Conservation (phyloP, 2,329 filamentous ascomycete genomes). For the Aspergillus novofumigatus region DNA sequence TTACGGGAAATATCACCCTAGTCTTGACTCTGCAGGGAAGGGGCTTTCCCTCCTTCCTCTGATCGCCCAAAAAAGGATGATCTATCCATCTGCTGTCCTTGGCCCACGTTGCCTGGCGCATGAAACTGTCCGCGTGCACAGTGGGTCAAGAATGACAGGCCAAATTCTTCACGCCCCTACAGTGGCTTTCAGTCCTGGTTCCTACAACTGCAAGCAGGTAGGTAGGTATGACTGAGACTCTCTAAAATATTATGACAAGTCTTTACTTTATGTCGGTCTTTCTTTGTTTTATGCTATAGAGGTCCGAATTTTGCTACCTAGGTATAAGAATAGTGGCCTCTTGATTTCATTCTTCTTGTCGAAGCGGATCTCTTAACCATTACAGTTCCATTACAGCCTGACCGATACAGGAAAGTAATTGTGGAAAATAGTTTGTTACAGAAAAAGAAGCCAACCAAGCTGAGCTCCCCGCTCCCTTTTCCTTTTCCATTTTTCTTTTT, state of each 20-base stretch:
- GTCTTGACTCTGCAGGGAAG: conserved; percentile 16
- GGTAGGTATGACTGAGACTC: background rate
- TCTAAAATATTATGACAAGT: background rate
- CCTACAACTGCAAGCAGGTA: background rate
- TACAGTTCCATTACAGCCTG: background rate
- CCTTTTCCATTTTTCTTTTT: conserved; percentile 1
- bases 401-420: background rate
- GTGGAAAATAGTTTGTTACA: conserved; percentile 1
- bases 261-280: background rate
- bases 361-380: background rate
- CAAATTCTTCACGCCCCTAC: conserved; percentile 29
- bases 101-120: conserved; percentile 38
- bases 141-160: conserved; percentile 38
- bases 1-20: conserved; percentile 4
- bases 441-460: conserved; percentile 4
- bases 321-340: background rate
- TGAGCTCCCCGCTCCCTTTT: conserved; percentile 5
- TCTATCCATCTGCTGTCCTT: conserved; percentile 23
- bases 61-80: conserved; percentile 21
- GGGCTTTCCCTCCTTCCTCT: conserved; percentile 13
- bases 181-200: conserved; percentile 4
- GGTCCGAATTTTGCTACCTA: background rate
- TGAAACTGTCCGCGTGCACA: conserved; percentile 36
- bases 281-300: background rate
- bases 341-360: background rate